Conservation (phyloP, 2,329 filamentous ascomycete species). For the Apiospora malaysiana region DNA sequence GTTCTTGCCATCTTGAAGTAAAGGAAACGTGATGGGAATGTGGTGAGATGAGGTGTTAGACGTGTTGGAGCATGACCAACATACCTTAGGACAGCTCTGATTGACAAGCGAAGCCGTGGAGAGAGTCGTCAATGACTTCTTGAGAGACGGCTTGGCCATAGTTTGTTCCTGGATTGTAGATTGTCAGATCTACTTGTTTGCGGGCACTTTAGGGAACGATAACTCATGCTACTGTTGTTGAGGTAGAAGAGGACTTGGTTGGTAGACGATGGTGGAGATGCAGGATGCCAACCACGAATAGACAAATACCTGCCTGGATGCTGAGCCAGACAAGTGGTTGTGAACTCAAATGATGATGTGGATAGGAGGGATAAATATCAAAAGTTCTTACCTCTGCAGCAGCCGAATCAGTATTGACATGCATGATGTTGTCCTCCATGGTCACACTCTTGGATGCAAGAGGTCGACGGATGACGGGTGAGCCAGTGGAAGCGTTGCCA, state of each 20-base stretch:
- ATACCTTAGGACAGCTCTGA: constrained; percentile 60
- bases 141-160: constrained; percentile 33
- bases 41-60: constrained; percentile 4
- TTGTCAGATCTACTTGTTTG: not conserved
- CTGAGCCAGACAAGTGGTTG: not conserved
- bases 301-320: not conserved
- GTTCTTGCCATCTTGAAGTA: constrained; percentile 2
- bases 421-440: constrained; percentile 45
- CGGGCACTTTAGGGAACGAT: too few species aligned
- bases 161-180: constrained; percentile 1
- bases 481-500: constrained; percentile 46
- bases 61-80: constrained; percentile 10
- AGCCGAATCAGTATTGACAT: constrained; percentile 44
- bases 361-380: not conserved
- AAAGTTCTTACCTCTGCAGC: constrained; percentile 36
- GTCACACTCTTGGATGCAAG: constrained; percentile 39
- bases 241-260: not conserved
- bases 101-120: constrained; percentile 62
- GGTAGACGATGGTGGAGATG: not conserved
- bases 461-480: constrained; percentile 46
- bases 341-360: not conserved
- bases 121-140: constrained; percentile 54
- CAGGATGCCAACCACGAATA: not conserved
- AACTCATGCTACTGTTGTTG: not conserved
- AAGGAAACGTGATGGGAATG: not conserved